Evolutionary conservation across 257 asterid species (phyloP), one percentile per base, ranked within the genome.

Genomic region (Solanum piurae): DNA sequence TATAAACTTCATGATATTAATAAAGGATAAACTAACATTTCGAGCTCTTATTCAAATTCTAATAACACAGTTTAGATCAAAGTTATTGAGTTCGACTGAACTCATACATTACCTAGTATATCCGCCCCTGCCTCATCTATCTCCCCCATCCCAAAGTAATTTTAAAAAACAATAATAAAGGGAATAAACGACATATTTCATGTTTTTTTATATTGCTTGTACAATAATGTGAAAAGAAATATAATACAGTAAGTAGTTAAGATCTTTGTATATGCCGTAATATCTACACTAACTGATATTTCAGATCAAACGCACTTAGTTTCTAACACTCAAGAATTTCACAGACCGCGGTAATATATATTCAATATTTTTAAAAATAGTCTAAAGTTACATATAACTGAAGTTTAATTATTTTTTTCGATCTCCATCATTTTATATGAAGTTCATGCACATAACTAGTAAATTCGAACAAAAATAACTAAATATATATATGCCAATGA

Each of bases 331-430:
- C 9, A 2, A 64, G 29, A n/a, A 64, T n/a, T 64, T 64, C 72
- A 23, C 5, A 0, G 29, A 64, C 18, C 16, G 1, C 4, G 0
- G 1, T 11, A 64, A 25, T 64, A 64, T 64, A 12, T 64, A 1
- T n/a, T 0, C 33, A 5, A 1, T 62, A 9, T 25, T 64, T 64
- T 23, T 2, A 0, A 64, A 64, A 64, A n/a, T 23, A 10, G 9
- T 25, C n/a, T 25, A 25, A 12, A 25, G 2, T 66, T 12, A 66
- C 2, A 25, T 25, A 66, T 25, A 1, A 6, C 0, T 12, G 9
- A 68, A 68, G 21, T 12, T 27, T 0, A 68, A 1, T 68, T 3
- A 12, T 25, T 68, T 27, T 25, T 4, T 12, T 7, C 0, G 0
- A 66, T 3, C 12, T 68, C 4, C 5, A 0, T n/a, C 2, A 4